These are phyloP conservation scores for Sphaerostilbella broomeana DNA, from an alignment of 2,329 filamentous ascomycete species.

Conservation along the genomic window DNA sequence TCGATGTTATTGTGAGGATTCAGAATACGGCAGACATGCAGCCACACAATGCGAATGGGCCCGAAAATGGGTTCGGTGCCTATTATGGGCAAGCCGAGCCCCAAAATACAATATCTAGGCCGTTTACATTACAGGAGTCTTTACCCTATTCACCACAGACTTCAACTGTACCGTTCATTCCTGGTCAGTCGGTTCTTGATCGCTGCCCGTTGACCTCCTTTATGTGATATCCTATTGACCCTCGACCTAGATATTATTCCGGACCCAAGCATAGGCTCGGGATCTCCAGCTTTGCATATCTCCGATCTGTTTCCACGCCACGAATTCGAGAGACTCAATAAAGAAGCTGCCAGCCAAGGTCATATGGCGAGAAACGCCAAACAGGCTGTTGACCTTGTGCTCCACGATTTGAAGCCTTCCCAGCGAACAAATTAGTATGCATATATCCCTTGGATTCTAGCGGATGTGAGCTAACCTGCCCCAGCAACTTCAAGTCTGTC, in stretches of 20 bases:
- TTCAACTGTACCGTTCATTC: slow-evolving; percentile 70
- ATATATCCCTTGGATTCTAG: background rate
- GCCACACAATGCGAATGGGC: slow-evolving; percentile 24
- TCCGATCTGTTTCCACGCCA: slow-evolving; percentile 44
- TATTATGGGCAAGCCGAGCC: slow-evolving; percentile 19
- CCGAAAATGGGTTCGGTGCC: slow-evolving; percentile 29
- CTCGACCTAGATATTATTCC: slow-evolving; percentile 53
- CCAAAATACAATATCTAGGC: slow-evolving; percentile 29
- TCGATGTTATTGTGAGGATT: slow-evolving; percentile 22
- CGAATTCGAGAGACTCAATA: slow-evolving; percentile 63
- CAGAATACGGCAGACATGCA: slow-evolving; percentile 27
- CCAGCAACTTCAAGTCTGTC: slow-evolving; percentile 46
- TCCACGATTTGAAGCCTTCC: slow-evolving; percentile 65
- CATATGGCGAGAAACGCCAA: slow-evolving; percentile 60
- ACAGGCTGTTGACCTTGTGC: slow-evolving; percentile 66
- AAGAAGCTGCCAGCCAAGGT: slow-evolving; percentile 54
- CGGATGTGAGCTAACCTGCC: slow-evolving; percentile 21
- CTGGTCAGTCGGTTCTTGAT: slow-evolving; percentile 45
- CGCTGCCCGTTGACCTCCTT: background rate
- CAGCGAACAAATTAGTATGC: slow-evolving; percentile 63
- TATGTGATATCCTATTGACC: background rate
- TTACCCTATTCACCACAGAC: slow-evolving; percentile 78
- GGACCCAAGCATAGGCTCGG: slow-evolving; percentile 54
- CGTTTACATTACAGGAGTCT: slow-evolving; percentile 65
- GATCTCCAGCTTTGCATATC: slow-evolving; percentile 45